Conservation (phyloP, 345 rosid genomes). For the Reutealis trisperma region DNA sequence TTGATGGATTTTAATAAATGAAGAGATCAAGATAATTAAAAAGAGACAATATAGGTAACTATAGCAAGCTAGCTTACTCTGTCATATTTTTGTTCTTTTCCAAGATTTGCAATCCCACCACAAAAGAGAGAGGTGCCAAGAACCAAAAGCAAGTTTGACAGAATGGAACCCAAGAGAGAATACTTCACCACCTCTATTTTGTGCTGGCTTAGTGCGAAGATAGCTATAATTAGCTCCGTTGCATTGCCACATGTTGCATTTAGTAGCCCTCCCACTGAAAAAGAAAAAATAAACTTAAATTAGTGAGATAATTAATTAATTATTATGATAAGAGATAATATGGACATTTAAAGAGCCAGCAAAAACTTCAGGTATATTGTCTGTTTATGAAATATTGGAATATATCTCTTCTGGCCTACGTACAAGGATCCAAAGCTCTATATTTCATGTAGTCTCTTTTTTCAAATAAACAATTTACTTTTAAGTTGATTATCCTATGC, state of each 20-base stretch:
- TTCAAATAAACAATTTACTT: no score
- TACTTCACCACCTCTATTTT: slow-evolving; percentile 81
- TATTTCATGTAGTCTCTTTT: not conserved
- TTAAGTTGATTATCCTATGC: not conserved
- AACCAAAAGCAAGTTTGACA: slow-evolving; percentile 89
- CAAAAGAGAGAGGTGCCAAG: slow-evolving; percentile 89
- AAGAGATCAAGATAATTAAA: not conserved
- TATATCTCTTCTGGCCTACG: not conserved
- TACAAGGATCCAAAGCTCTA: not conserved
- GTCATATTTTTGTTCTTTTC: slow-evolving; percentile 72
- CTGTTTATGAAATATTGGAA: not conserved
- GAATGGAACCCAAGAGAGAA: slow-evolving; percentile 82
- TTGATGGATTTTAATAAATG: not conserved
- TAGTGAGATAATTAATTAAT: no score
- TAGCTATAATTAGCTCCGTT: slow-evolving; percentile 83
- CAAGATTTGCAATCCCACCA: slow-evolving; percentile 77
- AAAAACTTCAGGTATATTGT: no score
- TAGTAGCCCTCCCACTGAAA: slow-evolving; percentile 80
- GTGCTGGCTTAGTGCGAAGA: slow-evolving; percentile 58
- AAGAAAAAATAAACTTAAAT: not conserved
- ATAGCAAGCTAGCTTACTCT: slow-evolving; percentile 43
- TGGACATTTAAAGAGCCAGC: no score
- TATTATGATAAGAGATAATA: not conserved
- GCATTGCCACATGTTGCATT: slow-evolving; percentile 98
- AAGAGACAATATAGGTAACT: not conserved